Evolutionary conservation across 2,329 filamentous ascomycete genomes (phyloP).

Genomic region (Trichoderma sp.): DNA sequence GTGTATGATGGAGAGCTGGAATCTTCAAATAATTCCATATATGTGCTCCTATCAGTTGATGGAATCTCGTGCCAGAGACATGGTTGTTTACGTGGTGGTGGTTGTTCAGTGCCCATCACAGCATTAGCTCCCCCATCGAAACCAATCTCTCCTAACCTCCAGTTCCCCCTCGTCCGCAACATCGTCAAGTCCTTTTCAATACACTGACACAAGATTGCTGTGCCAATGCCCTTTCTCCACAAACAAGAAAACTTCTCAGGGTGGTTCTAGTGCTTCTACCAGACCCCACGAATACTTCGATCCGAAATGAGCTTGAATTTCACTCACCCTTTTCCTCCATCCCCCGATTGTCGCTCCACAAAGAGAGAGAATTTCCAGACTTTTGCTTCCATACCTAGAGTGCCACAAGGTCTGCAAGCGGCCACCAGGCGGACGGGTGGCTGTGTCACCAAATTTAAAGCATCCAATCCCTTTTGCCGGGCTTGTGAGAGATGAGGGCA

Average conservation of each 20-base stretch:
- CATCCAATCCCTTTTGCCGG: background rate
- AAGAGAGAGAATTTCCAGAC: background rate
- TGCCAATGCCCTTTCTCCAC: background rate
- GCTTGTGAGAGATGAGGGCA: background rate
- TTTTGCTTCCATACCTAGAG: background rate
- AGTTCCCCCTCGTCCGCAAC: too few relatives aligned
- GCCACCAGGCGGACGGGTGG: background rate
- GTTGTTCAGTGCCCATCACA: too few relatives aligned
- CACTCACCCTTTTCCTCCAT: slow-evolving; percentile 11
- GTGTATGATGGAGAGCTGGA: background rate
- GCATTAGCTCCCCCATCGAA: too few relatives aligned
- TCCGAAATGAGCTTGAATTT: slow-evolving; percentile 21
- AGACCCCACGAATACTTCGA: slow-evolving; percentile 5
- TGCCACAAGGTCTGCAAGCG: slow-evolving; percentile 11
- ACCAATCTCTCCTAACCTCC: too few relatives aligned
- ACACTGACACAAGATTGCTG: background rate
- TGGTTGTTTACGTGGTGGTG: too few relatives aligned
- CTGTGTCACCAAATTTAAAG: slow-evolving; percentile 19
- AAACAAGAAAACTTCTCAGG: background rate
- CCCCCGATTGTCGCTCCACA: background rate
- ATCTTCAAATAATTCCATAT: background rate
- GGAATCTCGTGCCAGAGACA: too few relatives aligned
- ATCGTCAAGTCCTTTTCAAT: too few relatives aligned
- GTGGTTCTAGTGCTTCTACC: slow-evolving; percentile 1
- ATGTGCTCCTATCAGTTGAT: too few relatives aligned